Base-by-base conservation (phyloP, 805 yeast genomes). In the Cyberlindnera nakhonratchasimensis region DNA sequence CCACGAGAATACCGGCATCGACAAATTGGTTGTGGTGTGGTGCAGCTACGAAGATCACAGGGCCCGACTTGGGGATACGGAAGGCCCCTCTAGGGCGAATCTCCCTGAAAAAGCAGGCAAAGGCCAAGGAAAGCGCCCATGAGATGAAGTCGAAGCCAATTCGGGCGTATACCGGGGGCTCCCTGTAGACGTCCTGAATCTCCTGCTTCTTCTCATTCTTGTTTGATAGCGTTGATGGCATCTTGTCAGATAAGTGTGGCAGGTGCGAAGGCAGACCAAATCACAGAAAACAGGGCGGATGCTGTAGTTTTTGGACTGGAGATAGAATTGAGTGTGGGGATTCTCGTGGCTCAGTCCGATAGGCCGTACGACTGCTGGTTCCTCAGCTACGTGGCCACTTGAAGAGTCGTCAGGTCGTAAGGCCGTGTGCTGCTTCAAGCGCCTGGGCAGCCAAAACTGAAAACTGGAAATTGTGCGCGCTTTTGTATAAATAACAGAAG, bases 21-120 rank as follows among this genome's bases (percentile, higher is more conserved):
- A 85, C 79, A 48, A 85, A 86, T 55, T 87, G 96, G 58, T 87
- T 87, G n/a, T 96, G 95, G 67, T 91, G 99, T 2, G 98, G 98
- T 2, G 96, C 99, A 10, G 93, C 95, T 26, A 93, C 98, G 48
- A 93, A 82, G 41, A 91, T 83, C 8, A 89, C 82, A 0, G 98
- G 91, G 0, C 96, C 97, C 9, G 73, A 63, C 23, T 74, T 70
- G 12, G 85, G 84, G 38, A 79, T 72, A 35, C 75, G 75, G 65
- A 79, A 87, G 1, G 96, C 88, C 1, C 97, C 96, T 46, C 98
- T 74, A 3, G 93, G 80, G 40, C 87, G 74, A 48, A 91, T 88
- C 58, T 90, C 96, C 45, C 98, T 67, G 66, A 91, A 91, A 68
- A 91, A 91, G 34, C 82, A 71, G 53, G 75, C 74, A 53, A 80